Conservation (phyloP, 441 rosid species). For the Euphorbia schlechtendalii region DNA sequence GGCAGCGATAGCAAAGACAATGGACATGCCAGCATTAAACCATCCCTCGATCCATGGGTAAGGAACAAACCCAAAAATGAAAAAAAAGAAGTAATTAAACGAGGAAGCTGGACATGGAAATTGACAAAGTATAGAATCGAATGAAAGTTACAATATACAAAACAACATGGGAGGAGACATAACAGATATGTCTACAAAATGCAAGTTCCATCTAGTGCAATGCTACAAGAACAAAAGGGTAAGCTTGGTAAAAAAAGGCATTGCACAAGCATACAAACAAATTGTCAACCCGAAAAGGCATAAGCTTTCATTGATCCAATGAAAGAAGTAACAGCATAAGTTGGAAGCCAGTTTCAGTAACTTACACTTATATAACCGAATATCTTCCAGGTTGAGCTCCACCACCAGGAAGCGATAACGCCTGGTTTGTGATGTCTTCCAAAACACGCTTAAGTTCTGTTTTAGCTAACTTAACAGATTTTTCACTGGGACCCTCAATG, state of each 20-base stretch:
- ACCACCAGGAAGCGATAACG: slow-evolving; percentile 82
- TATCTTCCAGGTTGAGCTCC: slow-evolving; percentile 87
- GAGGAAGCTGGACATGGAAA: slow-evolving; percentile 19
- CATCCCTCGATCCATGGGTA: slow-evolving; percentile 30
- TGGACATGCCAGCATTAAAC: slow-evolving; percentile 27
- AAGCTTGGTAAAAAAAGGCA: not conserved
- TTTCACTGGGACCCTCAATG: slow-evolving; percentile 80
- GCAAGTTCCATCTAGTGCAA: not conserved
- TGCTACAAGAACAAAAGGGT: not conserved
- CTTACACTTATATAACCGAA: slow-evolving; percentile 79
- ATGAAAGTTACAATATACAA: slow-evolving; percentile 6
- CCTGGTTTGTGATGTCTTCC: slow-evolving; percentile 84
- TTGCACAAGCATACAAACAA: too few relatives aligned
- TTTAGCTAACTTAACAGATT: slow-evolving; percentile 85
- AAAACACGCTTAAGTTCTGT: slow-evolving; percentile 77
- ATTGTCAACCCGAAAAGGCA: too few relatives aligned
- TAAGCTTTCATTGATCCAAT: not conserved
- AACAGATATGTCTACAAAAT: not conserved
- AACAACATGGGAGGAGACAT: not conserved
- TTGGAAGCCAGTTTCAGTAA: slow-evolving; percentile 13
- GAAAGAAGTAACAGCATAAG: slow-evolving; percentile 2
- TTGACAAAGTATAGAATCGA: slow-evolving; percentile 19
- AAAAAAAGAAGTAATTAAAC: slow-evolving; percentile 25
- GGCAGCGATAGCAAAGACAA: slow-evolving; percentile 29
- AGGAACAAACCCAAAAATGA: slow-evolving; percentile 14